Conservation (phyloP, 192 early-diverging fungal species). For the Coemansia sp. region DNA sequence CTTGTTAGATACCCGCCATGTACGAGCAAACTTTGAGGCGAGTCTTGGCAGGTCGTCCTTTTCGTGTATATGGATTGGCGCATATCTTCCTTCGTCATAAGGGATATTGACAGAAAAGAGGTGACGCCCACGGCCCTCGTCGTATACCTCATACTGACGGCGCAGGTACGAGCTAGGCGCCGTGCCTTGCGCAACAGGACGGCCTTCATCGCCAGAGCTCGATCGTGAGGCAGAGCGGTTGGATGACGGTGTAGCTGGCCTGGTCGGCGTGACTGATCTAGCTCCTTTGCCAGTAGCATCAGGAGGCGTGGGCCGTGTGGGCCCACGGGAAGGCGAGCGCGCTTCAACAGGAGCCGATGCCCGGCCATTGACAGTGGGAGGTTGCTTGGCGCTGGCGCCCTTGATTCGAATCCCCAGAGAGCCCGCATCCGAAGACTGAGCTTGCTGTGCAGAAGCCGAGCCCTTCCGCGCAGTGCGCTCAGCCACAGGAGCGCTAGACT, state of each 20-base stretch:
- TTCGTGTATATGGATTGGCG: conserved; percentile 54
- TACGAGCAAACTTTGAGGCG: conserved; percentile 48
- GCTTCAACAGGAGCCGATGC: conserved; percentile 14
- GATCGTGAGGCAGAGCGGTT: conserved; percentile 21
- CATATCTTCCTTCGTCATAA: conserved; percentile 40
- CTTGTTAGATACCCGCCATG: conserved; percentile 49
- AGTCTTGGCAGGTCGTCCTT: conserved; percentile 41
- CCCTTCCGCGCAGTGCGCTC: conserved; percentile 11
- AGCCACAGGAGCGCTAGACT: conserved; percentile 14
- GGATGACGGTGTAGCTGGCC: conserved; percentile 16
- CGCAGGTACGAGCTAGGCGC: conserved; percentile 31
- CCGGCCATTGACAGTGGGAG: background rate
- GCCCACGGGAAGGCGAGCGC: background rate
- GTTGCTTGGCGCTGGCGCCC: conserved; percentile 12
- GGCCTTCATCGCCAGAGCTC: conserved; percentile 41
- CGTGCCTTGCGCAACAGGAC: background rate
- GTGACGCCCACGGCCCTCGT: conserved; percentile 51
- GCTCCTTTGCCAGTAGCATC: background rate
- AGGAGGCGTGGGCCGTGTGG: background rate
- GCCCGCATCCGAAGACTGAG: conserved; percentile 1
- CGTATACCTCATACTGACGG: conserved; percentile 47
- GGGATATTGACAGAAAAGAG: conserved; percentile 48
- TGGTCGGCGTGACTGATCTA: conserved; percentile 25
- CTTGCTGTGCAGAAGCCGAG: background rate
- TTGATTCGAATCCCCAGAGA: conserved; percentile 36